Evolutionary conservation across 495 filamentous ascomycete species (phyloP).

Genomic region (Neurospora sublineolata): DNA sequence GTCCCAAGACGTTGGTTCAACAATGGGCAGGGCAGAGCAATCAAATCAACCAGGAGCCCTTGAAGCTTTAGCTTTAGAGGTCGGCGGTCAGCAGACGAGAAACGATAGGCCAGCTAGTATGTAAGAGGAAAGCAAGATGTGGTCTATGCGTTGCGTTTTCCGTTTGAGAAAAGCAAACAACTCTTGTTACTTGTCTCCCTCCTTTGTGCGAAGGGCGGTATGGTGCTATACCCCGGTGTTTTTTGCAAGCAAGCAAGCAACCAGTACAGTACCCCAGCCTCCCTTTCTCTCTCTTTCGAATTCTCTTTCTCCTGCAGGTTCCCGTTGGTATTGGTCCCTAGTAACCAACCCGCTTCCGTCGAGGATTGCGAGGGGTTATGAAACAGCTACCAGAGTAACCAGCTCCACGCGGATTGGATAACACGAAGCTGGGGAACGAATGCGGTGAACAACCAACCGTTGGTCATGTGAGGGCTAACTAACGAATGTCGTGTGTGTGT

Average conservation of each 20-base stretch:
- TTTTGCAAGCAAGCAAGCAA: neutral
- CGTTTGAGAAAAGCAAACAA: neutral
- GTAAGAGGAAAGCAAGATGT: neutral
- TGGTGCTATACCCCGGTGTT: neutral
- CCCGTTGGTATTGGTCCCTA: neutral
- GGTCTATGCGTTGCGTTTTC: neutral
- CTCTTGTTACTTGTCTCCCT: neutral
- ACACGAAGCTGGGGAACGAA: neutral
- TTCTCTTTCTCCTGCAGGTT: neutral
- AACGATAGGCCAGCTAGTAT: neutral
- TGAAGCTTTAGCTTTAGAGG: neutral
- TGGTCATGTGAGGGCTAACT: neutral
- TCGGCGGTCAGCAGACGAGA: neutral
- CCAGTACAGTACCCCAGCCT: neutral
- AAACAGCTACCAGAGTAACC: neutral
- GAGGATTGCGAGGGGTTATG: neutral
- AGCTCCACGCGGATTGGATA: neutral
- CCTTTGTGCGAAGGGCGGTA: neutral
- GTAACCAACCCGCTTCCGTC: neutral
- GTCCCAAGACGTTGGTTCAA: neutral
- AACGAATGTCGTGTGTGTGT: neutral
- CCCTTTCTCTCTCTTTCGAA: neutral
- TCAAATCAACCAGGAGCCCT: neutral
- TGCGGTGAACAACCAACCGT: neutral
- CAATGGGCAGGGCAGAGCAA: neutral